Percentiles rank a stretch among this genome's conserved stretches.
These are phyloP conservation scores for Aspergillus fischeri DNA, from an alignment of 2,329 filamentous ascomycete genomes.

Conservation along the genomic window DNA sequence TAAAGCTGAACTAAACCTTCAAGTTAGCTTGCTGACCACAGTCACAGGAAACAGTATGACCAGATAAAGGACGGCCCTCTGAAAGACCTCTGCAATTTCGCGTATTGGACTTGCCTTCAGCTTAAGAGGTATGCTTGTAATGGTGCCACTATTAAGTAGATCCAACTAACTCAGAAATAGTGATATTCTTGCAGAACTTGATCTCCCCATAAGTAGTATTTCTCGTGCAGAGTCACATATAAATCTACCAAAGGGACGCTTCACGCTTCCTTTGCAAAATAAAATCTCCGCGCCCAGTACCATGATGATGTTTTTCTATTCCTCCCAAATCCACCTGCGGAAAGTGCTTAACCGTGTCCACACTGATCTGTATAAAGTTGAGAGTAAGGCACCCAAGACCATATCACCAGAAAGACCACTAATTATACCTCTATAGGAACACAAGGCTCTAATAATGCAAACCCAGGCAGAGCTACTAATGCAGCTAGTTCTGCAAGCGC, in stretches of 20 bases:
- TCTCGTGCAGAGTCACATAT: conserved; percentile 50
- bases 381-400: conserved; percentile 27
- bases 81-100: conserved; percentile 65
- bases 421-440: conserved; percentile 8
- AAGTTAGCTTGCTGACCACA: no score
- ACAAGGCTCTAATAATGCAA: no score
- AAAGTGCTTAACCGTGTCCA: conserved; percentile 55
- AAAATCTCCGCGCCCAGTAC: conserved; percentile 31
- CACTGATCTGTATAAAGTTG: conserved; percentile 50
- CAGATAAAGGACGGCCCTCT: conserved; percentile 24
- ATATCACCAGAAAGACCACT: no score
- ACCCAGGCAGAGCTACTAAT: no score
- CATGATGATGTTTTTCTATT: conserved; percentile 55
- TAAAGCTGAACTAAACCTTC: no score
- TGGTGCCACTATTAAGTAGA: no score
- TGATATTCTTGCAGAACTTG: conserved; percentile 86
- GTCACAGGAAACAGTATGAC: conserved; percentile 40
- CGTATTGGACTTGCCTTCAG: conserved; percentile 92
- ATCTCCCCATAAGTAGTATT: conserved; percentile 59
- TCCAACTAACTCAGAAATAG: no score
- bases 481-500: background rate
- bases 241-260: conserved; percentile 35
- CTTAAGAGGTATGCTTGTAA: no score
- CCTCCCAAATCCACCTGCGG: conserved; percentile 58
- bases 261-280: conserved; percentile 29